phyloP scores from a whole-genome alignment of 495 filamentous ascomycete genomes.

The Parathielavia appendiculata region DNA sequence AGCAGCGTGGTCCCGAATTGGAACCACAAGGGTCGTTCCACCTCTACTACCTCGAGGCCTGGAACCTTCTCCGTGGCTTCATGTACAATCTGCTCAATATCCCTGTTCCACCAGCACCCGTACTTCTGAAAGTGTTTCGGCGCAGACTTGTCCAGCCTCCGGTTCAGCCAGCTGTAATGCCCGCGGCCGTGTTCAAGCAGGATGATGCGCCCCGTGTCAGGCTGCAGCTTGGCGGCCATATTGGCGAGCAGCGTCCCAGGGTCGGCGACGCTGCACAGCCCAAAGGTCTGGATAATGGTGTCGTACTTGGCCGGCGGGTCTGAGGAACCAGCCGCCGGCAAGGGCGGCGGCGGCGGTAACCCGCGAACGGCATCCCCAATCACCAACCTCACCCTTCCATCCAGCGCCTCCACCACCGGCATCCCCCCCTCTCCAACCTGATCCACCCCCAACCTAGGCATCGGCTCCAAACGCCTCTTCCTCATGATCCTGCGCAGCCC shows the following conservation, averaged over 20 bases:
- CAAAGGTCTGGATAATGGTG: conserved; percentile 89
- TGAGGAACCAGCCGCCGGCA: background rate
- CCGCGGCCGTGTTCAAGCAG: conserved; percentile 89
- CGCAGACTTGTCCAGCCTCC: conserved; percentile 69
- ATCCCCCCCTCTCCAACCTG: conserved; percentile 15
- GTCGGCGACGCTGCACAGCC: conserved; percentile 76
- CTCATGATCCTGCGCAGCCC: conserved; percentile 30
- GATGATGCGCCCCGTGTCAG: conserved; percentile 64
- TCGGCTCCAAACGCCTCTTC: conserved; percentile 20
- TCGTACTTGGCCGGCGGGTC: conserved; percentile 55
- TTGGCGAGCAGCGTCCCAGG: conserved; percentile 63
- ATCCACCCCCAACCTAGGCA: conserved; percentile 11
- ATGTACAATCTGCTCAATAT: conserved; percentile 71
- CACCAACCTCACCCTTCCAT: conserved; percentile 35
- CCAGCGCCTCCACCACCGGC: conserved; percentile 32
- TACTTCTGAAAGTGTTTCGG: conserved; percentile 71
- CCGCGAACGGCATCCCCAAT: conserved; percentile 35
- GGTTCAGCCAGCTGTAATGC: conserved; percentile 71
- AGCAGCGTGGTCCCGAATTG: conserved; percentile 65
- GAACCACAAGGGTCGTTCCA: conserved; percentile 56
- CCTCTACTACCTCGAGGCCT: conserved; percentile 68
- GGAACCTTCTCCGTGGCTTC: conserved; percentile 52
- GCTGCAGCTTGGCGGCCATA: conserved; percentile 48
- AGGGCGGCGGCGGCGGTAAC: conserved; percentile 24
- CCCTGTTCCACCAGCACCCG: conserved; percentile 97